Evolutionary conservation across 2,329 filamentous ascomycete species (phyloP).

Genomic region (Leptodontidium sp.): DNA sequence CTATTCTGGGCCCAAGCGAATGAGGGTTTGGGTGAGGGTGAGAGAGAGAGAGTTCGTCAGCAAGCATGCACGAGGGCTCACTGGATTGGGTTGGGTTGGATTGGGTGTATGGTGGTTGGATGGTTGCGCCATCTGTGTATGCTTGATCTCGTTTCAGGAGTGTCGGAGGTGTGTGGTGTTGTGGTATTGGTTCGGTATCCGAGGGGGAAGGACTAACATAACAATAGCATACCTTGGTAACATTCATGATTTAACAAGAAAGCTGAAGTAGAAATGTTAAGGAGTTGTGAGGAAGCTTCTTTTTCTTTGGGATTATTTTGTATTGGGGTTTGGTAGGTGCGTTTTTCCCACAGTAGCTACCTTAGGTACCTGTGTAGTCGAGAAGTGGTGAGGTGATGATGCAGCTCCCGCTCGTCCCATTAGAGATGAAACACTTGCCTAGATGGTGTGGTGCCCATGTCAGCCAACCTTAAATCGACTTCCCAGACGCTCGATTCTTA

Average conservation of each 20-base stretch:
- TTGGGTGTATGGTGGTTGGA: not conserved
- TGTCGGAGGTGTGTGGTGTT: slow-evolving; percentile 24
- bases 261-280: no score
- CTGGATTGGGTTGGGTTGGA: no score
- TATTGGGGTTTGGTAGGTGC: no score
- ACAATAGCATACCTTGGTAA: no score
- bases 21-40: not conserved
- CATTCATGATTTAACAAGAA: no score
- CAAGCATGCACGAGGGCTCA: not conserved
- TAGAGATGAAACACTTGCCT: slow-evolving; percentile 5
- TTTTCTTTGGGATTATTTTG: no score
- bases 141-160: slow-evolving; percentile 30
- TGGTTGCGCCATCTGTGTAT: slow-evolving; percentile 14
- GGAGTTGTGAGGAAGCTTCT: no score
- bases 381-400: no score
- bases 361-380: no score
- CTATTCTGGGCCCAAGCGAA: not conserved
- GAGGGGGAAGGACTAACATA: no score
- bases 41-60: not conserved
- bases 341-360: no score
- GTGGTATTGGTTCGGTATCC: slow-evolving; percentile 12
- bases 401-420: not conserved
- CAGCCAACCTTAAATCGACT: slow-evolving; percentile 25
- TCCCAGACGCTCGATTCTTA: not conserved
- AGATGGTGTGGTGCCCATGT: slow-evolving; percentile 5